phyloP scores from a whole-genome alignment of 495 filamentous ascomycete species.

The Penicillium verhagenii region DNA sequence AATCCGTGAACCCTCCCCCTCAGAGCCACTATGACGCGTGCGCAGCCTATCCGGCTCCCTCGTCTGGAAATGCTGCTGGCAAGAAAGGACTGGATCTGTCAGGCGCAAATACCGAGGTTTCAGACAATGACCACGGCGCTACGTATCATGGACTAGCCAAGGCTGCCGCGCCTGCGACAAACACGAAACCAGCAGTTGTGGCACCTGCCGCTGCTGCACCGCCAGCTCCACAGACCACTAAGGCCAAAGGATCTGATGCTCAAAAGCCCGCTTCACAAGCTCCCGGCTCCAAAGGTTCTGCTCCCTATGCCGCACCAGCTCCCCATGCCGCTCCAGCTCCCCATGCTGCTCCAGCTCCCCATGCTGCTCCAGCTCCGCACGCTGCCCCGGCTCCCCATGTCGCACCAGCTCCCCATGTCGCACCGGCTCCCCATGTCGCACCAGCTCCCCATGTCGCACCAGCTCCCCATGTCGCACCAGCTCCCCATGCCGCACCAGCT shows the following conservation, averaged over 20 bases:
- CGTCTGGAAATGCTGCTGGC: slow-evolving; percentile 25
- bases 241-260: not conserved
- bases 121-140: slow-evolving; percentile 14
- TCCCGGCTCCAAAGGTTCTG: not conserved
- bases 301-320: not conserved
- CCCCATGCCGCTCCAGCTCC: not conserved
- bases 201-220: not conserved
- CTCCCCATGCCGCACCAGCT: slow-evolving; percentile 1
- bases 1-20: slow-evolving; percentile 17
- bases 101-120: slow-evolving; percentile 16
- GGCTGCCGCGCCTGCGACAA: not conserved
- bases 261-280: not conserved
- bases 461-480: not conserved
- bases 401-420: too few species aligned
- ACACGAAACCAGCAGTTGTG: not conserved
- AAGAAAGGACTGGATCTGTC: slow-evolving; percentile 20
- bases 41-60: slow-evolving; percentile 19
- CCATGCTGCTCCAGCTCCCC: not conserved
- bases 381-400: not conserved
- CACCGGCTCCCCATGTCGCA: not conserved
- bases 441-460: not conserved
- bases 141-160: slow-evolving; percentile 13
- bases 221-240: not conserved
- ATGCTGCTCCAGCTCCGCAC: slow-evolving; percentile 5
- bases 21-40: slow-evolving; percentile 24